phyloP scores from a whole-genome alignment of 495 filamentous ascomycete species.

The Penicillium macrosclerotiorum region DNA sequence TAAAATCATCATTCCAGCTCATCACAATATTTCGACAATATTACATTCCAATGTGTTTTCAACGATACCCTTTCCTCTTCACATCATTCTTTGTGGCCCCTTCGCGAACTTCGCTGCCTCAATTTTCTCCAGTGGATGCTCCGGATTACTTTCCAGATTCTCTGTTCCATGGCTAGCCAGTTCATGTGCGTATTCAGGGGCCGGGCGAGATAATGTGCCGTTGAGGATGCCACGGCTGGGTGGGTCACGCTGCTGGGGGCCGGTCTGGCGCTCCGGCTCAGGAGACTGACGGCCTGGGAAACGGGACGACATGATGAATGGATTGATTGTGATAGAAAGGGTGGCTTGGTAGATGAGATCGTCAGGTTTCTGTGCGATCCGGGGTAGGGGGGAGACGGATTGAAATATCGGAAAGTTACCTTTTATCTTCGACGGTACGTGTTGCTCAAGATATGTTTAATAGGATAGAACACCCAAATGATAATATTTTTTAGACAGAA shows the following conservation, averaged over 20 bases:
- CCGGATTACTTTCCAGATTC: slow-evolving; percentile 65
- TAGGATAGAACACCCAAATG: too few species aligned
- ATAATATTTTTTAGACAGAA: too few species aligned
- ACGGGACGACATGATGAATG: slow-evolving; percentile 37
- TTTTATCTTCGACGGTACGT: too few species aligned
- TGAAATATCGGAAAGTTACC: neutral
- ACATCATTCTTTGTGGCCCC: slow-evolving; percentile 20
- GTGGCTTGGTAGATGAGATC: neutral
- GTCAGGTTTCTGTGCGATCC: slow-evolving; percentile 2
- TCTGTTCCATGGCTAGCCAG: slow-evolving; percentile 30
- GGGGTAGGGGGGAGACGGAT: neutral
- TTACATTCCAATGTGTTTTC: too few species aligned
- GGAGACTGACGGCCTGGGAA: slow-evolving; percentile 78
- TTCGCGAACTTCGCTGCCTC: slow-evolving; percentile 64
- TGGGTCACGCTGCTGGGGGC: slow-evolving; percentile 58
- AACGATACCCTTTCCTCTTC: too few species aligned
- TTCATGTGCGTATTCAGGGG: slow-evolving; percentile 35
- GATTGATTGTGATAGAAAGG: slow-evolving; percentile 11
- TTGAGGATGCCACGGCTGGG: slow-evolving; percentile 57
- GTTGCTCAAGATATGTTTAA: too few species aligned
- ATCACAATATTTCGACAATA: too few species aligned
- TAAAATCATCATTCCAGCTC: too few species aligned
- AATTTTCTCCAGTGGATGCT: slow-evolving; percentile 64
- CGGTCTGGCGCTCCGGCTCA: slow-evolving; percentile 64
- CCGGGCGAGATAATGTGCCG: slow-evolving; percentile 24